These are phyloP conservation scores for Globisporangium alternatum DNA, from an alignment of 352 stramenopile genomes.

Conservation along the genomic window DNA sequence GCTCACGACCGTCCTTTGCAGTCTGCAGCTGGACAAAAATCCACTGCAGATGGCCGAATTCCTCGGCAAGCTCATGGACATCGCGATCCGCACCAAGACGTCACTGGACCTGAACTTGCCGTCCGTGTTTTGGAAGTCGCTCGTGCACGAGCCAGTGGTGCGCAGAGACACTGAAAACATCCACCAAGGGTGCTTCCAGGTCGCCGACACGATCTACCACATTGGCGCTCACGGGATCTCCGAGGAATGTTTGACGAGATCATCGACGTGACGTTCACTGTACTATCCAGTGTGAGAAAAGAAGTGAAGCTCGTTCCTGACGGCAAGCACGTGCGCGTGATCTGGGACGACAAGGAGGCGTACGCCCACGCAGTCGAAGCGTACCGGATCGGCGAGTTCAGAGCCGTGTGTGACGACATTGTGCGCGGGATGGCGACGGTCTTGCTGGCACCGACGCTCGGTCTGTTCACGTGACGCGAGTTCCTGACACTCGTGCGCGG, in stretches of 20 bases:
- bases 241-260: constrained; percentile 89
- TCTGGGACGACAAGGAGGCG: constrained; percentile 86
- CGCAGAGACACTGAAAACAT: constrained; percentile 83
- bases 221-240: constrained; percentile 77
- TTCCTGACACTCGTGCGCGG: constrained; percentile 88
- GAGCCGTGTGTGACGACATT: constrained; percentile 68
- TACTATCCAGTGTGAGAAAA: constrained; percentile 77
- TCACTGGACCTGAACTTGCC: constrained; percentile 91
- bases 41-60: constrained; percentile 92
- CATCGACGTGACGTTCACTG: constrained; percentile 88
- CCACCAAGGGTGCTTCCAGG: constrained; percentile 81
- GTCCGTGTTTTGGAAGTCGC: constrained; percentile 90
- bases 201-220: constrained; percentile 88
- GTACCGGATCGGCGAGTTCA: constrained; percentile 82
- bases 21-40: constrained; percentile 44
- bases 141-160: constrained; percentile 78
- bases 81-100: constrained; percentile 92
- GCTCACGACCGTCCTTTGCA: constrained; percentile 16
- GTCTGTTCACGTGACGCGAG: constrained; percentile 88
- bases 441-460: constrained; percentile 68
- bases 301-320: constrained; percentile 80
- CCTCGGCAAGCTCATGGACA: constrained; percentile 92
- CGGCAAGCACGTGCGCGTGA: constrained; percentile 78
- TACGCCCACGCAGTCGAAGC: constrained; percentile 78
- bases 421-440: constrained; percentile 84